Base-by-base conservation (phyloP, 2,329 filamentous ascomycete genomes). In the Penicillium digitatum region DNA sequence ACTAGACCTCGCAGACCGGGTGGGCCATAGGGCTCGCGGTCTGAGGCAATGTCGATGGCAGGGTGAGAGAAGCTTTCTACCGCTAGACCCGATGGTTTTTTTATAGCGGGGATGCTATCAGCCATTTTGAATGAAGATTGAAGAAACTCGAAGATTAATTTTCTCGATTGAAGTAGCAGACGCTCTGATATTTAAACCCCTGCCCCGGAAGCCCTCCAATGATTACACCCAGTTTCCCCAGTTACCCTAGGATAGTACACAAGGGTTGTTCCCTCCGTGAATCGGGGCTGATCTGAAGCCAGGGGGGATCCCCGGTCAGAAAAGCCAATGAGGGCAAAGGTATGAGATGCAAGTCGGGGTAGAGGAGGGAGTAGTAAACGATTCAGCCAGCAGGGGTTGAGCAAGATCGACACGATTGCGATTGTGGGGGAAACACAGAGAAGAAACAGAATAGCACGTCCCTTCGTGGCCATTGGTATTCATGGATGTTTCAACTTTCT, bases 1-100 rank as follows among this genome's bases (percentile, higher is more conserved):
- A 79, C 74, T n/a, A 82, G 67, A 6, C 80, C 79, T 5, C 62
- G 64, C 50, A 82, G 72, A 3, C 78, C 79, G 62, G 65, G 54
- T 12, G 66, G 69, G 3, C 69, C 69, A 43, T 72, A 71, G 18
- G 69, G 68, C 29, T 71, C 69, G 12, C 68, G 61, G 37, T 67
- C 63, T 16, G 61, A 58, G 20, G 62, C 57, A 43, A 72, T 66
- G 14, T 69, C 60, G 44, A 71, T 69, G 2, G 67, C 65, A 67
- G 73, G 70, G 49, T 72, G 67, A 24, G 66, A 62, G 62, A 72
- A 69, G 37, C 66, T 68, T 24, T 68, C 56, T 31, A 65, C 42
- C 11, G 56, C 47, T 14, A 48, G 55, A 9, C 56, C 62, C 46
- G 58, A 59, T 26, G 58, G 39, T 12, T 62, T 54, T 48, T 66